Conservation (phyloP, 78 protist genomes). For the Salpingoeca rosetta region DNA sequence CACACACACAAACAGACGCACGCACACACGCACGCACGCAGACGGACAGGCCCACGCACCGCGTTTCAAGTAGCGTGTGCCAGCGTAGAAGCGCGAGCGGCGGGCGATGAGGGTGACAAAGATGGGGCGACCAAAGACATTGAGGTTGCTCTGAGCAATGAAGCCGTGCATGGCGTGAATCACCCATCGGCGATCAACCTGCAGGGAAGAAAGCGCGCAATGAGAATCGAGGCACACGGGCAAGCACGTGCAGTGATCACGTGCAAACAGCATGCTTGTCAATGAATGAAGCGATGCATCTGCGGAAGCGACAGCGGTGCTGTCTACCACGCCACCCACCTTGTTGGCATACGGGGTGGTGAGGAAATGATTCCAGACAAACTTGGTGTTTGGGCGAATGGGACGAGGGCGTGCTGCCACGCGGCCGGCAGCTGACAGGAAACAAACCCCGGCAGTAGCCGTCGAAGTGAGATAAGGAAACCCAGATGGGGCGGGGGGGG, state of each 20-base stretch:
- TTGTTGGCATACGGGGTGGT: not conserved
- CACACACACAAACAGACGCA: too few species aligned
- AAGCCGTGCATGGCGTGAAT: slow-evolving; percentile 77
- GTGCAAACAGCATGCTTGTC: too few species aligned
- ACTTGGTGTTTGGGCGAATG: slow-evolving; percentile 58
- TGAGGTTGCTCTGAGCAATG: slow-evolving; percentile 39
- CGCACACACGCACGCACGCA: not conserved
- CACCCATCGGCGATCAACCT: slow-evolving; percentile 45
- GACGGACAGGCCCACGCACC: slow-evolving; percentile 44
- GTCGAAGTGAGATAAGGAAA: too few species aligned
- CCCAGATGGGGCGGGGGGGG: too few species aligned
- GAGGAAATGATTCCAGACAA: slow-evolving; percentile 79
- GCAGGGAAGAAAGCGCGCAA: slow-evolving; percentile 1
- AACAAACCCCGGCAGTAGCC: too few species aligned
- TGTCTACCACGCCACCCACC: too few species aligned
- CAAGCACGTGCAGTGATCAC: too few species aligned
- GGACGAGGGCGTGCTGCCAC: too few species aligned
- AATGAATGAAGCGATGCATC: too few species aligned
- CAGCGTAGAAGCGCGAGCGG: slow-evolving; percentile 85
- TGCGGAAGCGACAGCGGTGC: too few species aligned
- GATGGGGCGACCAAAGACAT: not conserved
- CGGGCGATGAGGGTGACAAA: slow-evolving; percentile 81
- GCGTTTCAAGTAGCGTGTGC: slow-evolving; percentile 91
- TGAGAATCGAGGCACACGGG: too few species aligned
- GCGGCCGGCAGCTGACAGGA: too few species aligned